Conservation (phyloP, 768 basidiomycete species). For the Amanita pseudoporphyria region DNA sequence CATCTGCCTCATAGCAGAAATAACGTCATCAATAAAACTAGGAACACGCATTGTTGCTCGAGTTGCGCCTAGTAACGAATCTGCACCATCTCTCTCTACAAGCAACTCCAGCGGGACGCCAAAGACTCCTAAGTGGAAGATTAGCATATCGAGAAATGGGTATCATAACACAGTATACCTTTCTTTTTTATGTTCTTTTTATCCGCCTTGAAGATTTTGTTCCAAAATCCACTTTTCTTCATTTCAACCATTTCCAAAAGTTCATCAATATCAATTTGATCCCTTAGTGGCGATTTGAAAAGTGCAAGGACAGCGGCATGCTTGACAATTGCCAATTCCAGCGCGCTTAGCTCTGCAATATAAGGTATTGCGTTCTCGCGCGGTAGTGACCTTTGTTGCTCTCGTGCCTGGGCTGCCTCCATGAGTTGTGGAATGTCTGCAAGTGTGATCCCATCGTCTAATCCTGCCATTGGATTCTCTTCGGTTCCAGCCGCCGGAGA, state of each 20-base stretch:
- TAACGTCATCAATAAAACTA: conserved; percentile 96
- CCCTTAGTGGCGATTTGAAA: conserved; percentile 66
- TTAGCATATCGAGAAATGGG: conserved; percentile 8
- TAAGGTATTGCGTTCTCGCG: conserved; percentile 71
- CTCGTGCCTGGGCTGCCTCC: conserved; percentile 84
- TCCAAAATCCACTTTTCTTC: conserved; percentile 95
- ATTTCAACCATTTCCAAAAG: conserved; percentile 85
- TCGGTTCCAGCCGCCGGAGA: conserved; percentile 51
- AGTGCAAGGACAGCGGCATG: conserved; percentile 82
- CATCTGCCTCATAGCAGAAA: conserved; percentile 99
- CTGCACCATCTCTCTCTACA: conserved; percentile 92
- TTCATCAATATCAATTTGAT: conserved; percentile 87
- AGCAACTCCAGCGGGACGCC: conserved; percentile 87
- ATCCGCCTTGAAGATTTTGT: conserved; percentile 87
- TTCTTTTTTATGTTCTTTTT: conserved; percentile 91
- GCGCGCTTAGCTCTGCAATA: conserved; percentile 72
- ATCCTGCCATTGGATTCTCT: conserved; percentile 26
- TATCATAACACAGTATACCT: conserved; percentile 32
- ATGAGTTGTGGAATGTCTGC: conserved; percentile 92
- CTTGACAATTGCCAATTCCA: conserved; percentile 88
- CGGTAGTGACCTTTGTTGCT: conserved; percentile 78
- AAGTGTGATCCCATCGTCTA: conserved; percentile 82
- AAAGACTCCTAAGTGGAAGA: conserved; percentile 63
- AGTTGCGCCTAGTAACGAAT: conserved; percentile 87
- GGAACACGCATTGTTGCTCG: conserved; percentile 80